Conservation (phyloP, 2,329 filamentous ascomycete genomes). For the Fusarium sp. region DNA sequence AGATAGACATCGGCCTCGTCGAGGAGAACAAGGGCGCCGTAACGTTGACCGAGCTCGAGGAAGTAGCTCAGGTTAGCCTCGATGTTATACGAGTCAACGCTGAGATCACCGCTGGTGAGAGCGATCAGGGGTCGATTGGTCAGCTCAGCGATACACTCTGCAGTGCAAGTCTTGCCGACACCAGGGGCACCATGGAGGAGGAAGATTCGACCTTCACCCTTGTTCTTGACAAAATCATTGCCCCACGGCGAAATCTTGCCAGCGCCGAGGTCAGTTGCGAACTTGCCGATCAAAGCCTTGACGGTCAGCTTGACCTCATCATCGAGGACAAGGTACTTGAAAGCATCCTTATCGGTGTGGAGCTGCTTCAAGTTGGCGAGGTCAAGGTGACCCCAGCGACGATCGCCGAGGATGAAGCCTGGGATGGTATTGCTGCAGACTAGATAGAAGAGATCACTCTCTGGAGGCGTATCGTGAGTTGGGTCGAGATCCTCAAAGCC, state of each 20-base stretch:
- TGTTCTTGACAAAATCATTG: constrained; percentile 58
- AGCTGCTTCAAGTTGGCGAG: constrained; percentile 52
- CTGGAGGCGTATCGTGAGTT: constrained; percentile 47
- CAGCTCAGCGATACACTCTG: constrained; percentile 62
- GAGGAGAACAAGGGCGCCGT: constrained; percentile 61
- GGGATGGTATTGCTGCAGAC: constrained; percentile 55
- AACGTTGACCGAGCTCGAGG: constrained; percentile 58
- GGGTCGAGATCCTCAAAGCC: constrained; percentile 55
- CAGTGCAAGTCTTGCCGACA: constrained; percentile 66
- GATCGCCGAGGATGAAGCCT: constrained; percentile 56
- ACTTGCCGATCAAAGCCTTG: constrained; percentile 57
- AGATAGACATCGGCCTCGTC: constrained; percentile 69
- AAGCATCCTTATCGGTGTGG: constrained; percentile 56
- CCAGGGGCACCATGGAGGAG: constrained; percentile 61
- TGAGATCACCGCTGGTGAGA: constrained; percentile 59
- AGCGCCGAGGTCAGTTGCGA: constrained; percentile 48
- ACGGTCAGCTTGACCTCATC: constrained; percentile 58
- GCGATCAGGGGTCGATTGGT: constrained; percentile 60
- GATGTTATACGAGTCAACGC: constrained; percentile 49
- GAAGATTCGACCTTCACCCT: constrained; percentile 60
- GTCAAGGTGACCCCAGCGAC: constrained; percentile 56
- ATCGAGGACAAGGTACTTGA: constrained; percentile 60
- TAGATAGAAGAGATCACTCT: constrained; percentile 55
- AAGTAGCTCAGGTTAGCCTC: constrained; percentile 58
- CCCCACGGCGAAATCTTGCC: constrained; percentile 55